phyloP scores from a whole-genome alignment of 371 early-diverging fungal genomes.

The Syncephalis fuscata region DNA sequence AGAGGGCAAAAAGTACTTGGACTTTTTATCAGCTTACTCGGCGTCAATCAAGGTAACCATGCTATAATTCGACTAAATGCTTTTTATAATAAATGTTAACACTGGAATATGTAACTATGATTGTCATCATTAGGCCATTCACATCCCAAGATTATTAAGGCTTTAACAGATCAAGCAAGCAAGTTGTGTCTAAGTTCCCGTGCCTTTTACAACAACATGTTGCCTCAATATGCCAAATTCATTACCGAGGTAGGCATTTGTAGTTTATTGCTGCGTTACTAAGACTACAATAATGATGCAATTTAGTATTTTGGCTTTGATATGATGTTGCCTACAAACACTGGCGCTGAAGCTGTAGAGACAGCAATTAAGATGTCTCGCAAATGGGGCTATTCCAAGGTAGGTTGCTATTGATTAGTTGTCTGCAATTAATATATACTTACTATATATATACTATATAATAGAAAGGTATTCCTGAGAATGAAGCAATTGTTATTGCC shows the following conservation, averaged over 20 bases:
- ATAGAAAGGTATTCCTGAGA: constrained; percentile 73
- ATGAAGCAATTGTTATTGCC: constrained; percentile 72
- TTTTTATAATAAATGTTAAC: no score
- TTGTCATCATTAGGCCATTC: constrained; percentile 49
- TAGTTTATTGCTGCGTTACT: no score
- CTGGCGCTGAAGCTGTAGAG: constrained; percentile 97
- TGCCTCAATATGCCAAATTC: constrained; percentile 80
- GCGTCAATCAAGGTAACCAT: constrained; percentile 83
- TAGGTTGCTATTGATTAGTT: no score
- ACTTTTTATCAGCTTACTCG: constrained; percentile 92
- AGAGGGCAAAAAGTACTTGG: constrained; percentile 88
- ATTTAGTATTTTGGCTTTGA: constrained; percentile 79
- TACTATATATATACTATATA: no score
- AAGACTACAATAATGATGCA: background rate
- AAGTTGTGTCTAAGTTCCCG: constrained; percentile 76
- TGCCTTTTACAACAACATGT: constrained; percentile 91
- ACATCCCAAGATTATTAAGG: constrained; percentile 89
- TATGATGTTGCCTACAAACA: constrained; percentile 96
- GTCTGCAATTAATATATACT: no score
- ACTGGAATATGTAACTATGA: no score
- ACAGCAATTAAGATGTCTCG: constrained; percentile 96
- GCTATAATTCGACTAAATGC: background rate
- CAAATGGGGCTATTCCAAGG: constrained; percentile 74
- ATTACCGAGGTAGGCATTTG: constrained; percentile 42
- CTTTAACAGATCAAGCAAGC: constrained; percentile 77